Evolutionary conservation across 2,329 filamentous ascomycete genomes (phyloP).

Genomic region (Colletotrichum eremochloae): DNA sequence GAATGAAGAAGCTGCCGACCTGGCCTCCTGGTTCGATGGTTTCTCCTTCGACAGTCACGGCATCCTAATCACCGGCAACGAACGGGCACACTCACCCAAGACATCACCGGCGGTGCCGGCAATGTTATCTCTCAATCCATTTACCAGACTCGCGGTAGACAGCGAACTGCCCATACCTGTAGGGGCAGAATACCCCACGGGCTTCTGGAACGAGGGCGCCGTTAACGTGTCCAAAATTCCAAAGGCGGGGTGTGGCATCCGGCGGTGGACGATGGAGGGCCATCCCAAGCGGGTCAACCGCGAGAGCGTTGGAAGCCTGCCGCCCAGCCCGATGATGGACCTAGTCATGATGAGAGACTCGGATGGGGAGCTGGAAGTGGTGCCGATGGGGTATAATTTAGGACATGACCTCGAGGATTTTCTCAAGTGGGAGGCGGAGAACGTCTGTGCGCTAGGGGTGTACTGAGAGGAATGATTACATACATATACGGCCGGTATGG

Average conservation of each 20-base stretch:
- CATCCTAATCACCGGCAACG: conserved; percentile 49
- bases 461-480: conserved; percentile 2
- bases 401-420: conserved; percentile 71
- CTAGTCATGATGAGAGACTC: conserved; percentile 56
- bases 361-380: conserved; percentile 51
- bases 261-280: conserved; percentile 55
- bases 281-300: conserved; percentile 50
- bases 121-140: conserved; percentile 16
- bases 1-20: conserved; percentile 62
- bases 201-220: conserved; percentile 51
- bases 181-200: conserved; percentile 50
- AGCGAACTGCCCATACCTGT: conserved; percentile 56
- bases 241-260: conserved; percentile 48
- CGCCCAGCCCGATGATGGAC: conserved; percentile 65
- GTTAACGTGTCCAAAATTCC: conserved; percentile 51
- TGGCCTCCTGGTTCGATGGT: conserved; percentile 65
- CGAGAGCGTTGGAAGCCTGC: conserved; percentile 51
- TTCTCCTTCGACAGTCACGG: conserved; percentile 62
- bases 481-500: background rate
- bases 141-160: conserved; percentile 43
- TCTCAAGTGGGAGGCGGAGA: conserved; percentile 68
- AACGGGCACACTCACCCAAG: background rate
- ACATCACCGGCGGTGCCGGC: background rate
- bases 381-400: conserved; percentile 73
- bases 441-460: conserved; percentile 55